These are phyloP conservation scores for Eucalyptus cladocalyx DNA, from an alignment of 345 rosid genomes.

Conservation along the genomic window DNA sequence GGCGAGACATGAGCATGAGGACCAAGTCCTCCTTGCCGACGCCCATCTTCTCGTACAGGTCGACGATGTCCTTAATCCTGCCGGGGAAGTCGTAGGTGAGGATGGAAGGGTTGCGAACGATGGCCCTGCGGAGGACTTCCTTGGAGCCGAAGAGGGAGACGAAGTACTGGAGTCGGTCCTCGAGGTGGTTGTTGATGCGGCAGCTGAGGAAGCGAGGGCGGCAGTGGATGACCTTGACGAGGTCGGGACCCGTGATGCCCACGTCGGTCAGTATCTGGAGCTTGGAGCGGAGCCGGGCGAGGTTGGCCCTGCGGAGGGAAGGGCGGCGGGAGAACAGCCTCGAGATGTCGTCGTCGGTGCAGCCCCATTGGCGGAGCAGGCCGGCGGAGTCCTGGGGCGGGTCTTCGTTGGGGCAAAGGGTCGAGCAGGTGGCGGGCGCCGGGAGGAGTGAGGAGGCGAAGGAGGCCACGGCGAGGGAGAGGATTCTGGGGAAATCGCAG, in stretches of 20 bases:
- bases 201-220: conserved; percentile 68
- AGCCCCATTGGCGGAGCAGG: conserved; percentile 59
- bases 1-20: conserved; percentile 52
- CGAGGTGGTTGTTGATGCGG: conserved; percentile 43
- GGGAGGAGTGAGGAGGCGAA: not conserved
- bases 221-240: conserved; percentile 62
- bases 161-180: conserved; percentile 56
- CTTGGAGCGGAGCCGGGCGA: conserved; percentile 34
- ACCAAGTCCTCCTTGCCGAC: conserved; percentile 31
- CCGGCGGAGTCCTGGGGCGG: conserved; percentile 10
- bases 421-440: conserved; percentile 45
- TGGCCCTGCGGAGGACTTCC: conserved; percentile 48
- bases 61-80: conserved; percentile 42
- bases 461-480: not conserved
- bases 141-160: conserved; percentile 32
- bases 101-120: conserved; percentile 67
- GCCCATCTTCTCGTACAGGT: conserved; percentile 47
- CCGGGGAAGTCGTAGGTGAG: conserved; percentile 54
- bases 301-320: conserved; percentile 35
- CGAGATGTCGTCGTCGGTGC: conserved; percentile 43
- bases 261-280: conserved; percentile 34
- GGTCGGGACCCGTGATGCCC: conserved; percentile 56
- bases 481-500: not conserved
- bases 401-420: conserved; percentile 28
- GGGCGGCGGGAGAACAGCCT: conserved; percentile 43